Evolutionary conservation across 2,329 filamentous ascomycete genomes (phyloP), one percentile per base, ranked within the genome.

Genomic region (Orbilia oligospora): DNA sequence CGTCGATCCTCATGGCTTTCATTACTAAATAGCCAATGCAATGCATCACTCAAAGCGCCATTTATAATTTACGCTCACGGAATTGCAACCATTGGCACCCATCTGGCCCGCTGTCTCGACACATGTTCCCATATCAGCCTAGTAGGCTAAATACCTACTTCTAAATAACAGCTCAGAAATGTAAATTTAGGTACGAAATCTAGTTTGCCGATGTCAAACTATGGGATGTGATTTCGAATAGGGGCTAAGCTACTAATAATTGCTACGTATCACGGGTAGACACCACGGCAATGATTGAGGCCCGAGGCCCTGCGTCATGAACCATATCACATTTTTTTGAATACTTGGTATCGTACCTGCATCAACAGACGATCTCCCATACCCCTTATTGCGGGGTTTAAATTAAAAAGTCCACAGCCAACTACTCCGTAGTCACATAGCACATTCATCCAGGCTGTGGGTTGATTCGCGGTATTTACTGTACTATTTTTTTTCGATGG

Each of bases 281-380:
- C 20, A 20, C 10, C 8, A 44, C 36, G 33, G 56, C 33, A 61
- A 44, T 44, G 18, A 8, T 58, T n/a, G 56, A 61, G n/a, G 1
- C 44, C 56, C 20, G 56, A 20, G 56, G 20, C 53, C 67, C 67
- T 68, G 67, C 18, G 33, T 64, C 41, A 38, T n/a, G n/a, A n/a
- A n/a, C 30, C 12, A 67, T 36, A 36, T 56, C 41, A 18, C 46
- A 36, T 30, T 61, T 63, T n/a, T 55, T 66, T 64, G 73, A 77
- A 38, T 30, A 63, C 46, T 67, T 56, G 73, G 67, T 77, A 77
- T 61, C 51, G 73, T 77, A 77, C 73, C 73, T 77, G 73, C 73
- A 68, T 77, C 67, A 77, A 16, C 18, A 53, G 48, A 53, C 67
- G 51, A 67, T 44, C 24, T 66, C 66, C 58, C 49, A 41, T 63